Evolutionary conservation across 768 basidiomycete species (phyloP).

Genomic region (Termitomyces sp.): DNA sequence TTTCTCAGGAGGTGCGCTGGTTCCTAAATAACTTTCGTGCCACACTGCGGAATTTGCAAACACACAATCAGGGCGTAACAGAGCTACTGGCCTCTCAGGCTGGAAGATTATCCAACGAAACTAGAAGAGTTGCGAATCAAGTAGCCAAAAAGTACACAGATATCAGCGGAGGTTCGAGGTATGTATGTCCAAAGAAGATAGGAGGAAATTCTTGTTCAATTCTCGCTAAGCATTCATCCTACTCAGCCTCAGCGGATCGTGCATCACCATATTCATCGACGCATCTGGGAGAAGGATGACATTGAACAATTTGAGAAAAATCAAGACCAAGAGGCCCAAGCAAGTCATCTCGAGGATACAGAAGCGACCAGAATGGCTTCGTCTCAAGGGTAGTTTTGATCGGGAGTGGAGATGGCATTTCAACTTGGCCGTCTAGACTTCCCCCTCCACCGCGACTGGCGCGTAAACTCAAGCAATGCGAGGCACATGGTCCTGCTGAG

Average conservation of each 20-base stretch:
- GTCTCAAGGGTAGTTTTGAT: neutral
- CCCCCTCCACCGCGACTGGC: neutral
- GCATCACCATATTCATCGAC: neutral
- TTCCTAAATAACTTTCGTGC: neutral
- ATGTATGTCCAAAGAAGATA: neutral
- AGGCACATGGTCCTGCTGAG: neutral
- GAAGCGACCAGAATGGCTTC: neutral
- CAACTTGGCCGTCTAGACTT: neutral
- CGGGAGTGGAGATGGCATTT: neutral
- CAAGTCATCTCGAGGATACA: neutral
- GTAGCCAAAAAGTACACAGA: neutral
- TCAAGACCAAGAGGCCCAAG: neutral
- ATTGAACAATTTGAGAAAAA: neutral
- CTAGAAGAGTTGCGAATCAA: neutral
- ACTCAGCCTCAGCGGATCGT: neutral
- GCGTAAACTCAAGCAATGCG: neutral
- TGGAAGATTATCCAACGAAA: neutral
- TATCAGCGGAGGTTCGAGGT: neutral
- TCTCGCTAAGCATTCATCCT: too few relatives aligned
- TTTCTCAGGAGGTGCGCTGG: neutral
- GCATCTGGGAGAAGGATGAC: neutral
- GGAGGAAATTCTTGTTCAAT: neutral
- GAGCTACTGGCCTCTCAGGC: neutral
- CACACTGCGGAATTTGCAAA: neutral
- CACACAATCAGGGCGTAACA: neutral